Base-by-base conservation (phyloP, 805 yeast genomes). In the Komagataella phaffii region DNA sequence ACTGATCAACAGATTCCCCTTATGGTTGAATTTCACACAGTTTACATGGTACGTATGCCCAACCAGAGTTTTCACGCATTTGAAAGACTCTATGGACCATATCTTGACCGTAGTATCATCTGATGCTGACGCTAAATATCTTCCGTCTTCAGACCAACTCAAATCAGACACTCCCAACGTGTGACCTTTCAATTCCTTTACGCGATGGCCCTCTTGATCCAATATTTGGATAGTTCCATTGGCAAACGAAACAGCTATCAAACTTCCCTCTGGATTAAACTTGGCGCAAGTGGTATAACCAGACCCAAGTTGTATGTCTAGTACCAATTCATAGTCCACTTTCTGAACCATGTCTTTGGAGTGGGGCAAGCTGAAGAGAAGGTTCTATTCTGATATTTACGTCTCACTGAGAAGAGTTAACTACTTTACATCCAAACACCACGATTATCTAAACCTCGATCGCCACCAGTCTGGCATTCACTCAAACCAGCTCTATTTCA, bases 31-130 rank as follows among this genome's bases (percentile, higher is more conserved):
- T 50, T 73, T 73, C 3, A 88, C 65, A n/a, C 84, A 71, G 1
- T 87, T 81, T 8, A 88, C 87, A 53, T 88, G 91, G 55, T 82
- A 91, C 0, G 96, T 88, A 61, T 91, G 99, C 6, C 95, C 90
- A 50, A 74, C 70, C 36, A 89, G 66, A 5, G 76, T 64, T 50
- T 72, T 68, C 24, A 79, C 61, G 52, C 80, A 72, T 54, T 75
- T 74, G 4, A 77, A 80, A 49, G 70, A 70, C 21, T 62, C 57
- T 3, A 83, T 64, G 50, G 81, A 76, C 86, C 95, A 88, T 2
- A 93, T 67, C 45, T 89, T 72, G 6, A 89, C 74, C 0, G 95
- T 81, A 54, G 80, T 71, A 64, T 91, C 99, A 62, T 91, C 96
- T 0, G 95, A 84, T 1, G 85, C 93, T 0, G 95, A 79, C 1